Evolutionary conservation across 805 yeast genomes (phyloP), one percentile per base, ranked within the genome.

Genomic region (Priceomyces castillae): DNA sequence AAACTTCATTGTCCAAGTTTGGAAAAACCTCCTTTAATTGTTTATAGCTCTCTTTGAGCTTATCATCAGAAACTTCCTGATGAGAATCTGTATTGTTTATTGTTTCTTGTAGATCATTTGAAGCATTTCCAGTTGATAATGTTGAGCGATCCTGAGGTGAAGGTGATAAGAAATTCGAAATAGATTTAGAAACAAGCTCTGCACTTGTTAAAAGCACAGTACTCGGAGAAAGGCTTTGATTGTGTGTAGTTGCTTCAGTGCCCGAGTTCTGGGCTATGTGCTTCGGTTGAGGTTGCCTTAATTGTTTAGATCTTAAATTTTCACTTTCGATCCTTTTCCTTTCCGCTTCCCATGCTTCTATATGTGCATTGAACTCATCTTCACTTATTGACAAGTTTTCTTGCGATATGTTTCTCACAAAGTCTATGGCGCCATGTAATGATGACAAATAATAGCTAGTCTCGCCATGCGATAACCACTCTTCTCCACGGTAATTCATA

Each of bases 381-480:
- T 80, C 77, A 1, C 68, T 58, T 2, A 88, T 78, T 1, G 90
- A 82, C 37, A 90, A 67, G 19, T 81, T 76, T 1, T 77, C 74
- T 28, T 66, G 62, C 26, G 73, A 77, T 35, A 94, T 60, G 10
- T 80, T 77, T 43, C 81, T 78, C 7, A 94, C 77, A 58, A 89
- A 94, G 46, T 83, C 80, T 10, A 90, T 79, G 1, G 97, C 97
- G 1, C 95, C 95, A 55, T 86, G 88, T 20, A 92, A 64, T n/a
- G 96, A 86, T 22, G 95, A 86, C 42, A 94, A 68, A 58, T 94
- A 94, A 62, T 94, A 94, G 34, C 94, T 86, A 0, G 92, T 83
- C 60, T 94, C 99, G 7, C 99, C 97, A 46, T 67, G 72, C 34
- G 75, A 74, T 37, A 86, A 68, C 72, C 86, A 84, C 34, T 80